Conservation (phyloP, 768 basidiomycete species). For the Neoboletus magnificus region DNA sequence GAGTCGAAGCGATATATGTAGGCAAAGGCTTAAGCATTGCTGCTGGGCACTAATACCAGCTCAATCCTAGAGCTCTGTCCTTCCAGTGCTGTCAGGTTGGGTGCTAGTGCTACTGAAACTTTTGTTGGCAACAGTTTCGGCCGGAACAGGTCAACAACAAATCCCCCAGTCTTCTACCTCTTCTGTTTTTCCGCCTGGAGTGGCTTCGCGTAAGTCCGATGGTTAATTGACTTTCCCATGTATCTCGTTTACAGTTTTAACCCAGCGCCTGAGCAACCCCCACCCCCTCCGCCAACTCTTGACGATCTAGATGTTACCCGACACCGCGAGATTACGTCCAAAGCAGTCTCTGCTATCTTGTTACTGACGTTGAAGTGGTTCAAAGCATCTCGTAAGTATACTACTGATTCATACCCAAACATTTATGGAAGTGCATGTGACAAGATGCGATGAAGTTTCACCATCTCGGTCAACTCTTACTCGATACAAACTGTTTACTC, state of each 20-base stretch:
- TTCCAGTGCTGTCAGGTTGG: conserved; percentile 85
- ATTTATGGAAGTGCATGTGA: not conserved
- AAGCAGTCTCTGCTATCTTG: conserved; percentile 94
- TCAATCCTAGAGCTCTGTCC: conserved; percentile 62
- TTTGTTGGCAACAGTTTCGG: conserved; percentile 88
- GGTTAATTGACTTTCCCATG: not conserved
- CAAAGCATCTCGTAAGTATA: conserved; percentile 88
- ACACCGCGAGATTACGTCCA: conserved; percentile 96
- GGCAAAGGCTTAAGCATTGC: conserved; percentile 24
- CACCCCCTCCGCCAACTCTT: conserved; percentile 65
- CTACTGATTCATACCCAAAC: not conserved
- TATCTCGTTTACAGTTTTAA: conserved; percentile 3
- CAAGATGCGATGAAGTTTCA: conserved; percentile 98
- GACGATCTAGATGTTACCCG: conserved; percentile 93
- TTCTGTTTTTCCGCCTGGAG: conserved; percentile 68
- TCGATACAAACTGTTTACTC: conserved; percentile 92
- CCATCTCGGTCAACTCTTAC: conserved; percentile 89
- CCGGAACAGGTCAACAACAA: conserved; percentile 54
- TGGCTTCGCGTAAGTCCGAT: conserved; percentile 54
- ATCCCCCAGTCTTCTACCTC: conserved; percentile 65
- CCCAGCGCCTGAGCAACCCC: conserved; percentile 59
- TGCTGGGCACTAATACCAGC: not conserved
- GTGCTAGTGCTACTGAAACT: conserved; percentile 92
- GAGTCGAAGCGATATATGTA: conserved; percentile 94
- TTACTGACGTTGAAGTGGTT: conserved; percentile 94